Evolutionary conservation across 768 basidiomycete genomes (phyloP).

Genomic region (Chalciporus chontae): DNA sequence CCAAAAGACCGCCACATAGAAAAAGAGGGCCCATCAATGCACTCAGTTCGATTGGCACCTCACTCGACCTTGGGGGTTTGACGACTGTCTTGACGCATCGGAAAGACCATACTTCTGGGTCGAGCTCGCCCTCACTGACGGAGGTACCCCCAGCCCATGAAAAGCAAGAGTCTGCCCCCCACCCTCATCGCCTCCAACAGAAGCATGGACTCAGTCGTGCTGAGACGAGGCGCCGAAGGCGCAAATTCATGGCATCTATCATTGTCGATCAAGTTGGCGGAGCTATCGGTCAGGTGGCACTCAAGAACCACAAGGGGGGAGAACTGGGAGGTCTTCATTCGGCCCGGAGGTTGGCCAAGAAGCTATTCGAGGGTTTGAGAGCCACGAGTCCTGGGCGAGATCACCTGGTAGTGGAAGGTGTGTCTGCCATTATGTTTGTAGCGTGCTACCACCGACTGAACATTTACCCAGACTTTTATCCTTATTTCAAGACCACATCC

Average conservation of each 20-base stretch:
- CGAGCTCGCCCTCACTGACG: constrained; percentile 1
- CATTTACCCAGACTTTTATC: constrained; percentile 59
- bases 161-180: constrained; percentile 10
- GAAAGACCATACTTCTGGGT: constrained; percentile 11
- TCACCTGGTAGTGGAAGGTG: constrained; percentile 67
- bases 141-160: constrained; percentile 7
- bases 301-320: constrained; percentile 58
- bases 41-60: constrained; percentile 34
- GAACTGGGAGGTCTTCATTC: constrained; percentile 57
- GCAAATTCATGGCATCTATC: constrained; percentile 56
- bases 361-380: constrained; percentile 61
- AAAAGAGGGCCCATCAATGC: constrained; percentile 47
- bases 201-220: constrained; percentile 22
- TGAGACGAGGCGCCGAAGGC: constrained; percentile 39
- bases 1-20: constrained; percentile 37
- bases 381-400: constrained; percentile 56
- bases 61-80: constrained; percentile 32
- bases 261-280: constrained; percentile 67
- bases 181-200: constrained; percentile 9
- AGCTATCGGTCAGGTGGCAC: constrained; percentile 66
- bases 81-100: constrained; percentile 11
- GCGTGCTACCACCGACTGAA: not conserved
- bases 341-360: constrained; percentile 63
- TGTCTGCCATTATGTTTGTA: constrained; percentile 8
- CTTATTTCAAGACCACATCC: constrained; percentile 67